Evolutionary conservation across 306 rosid species (phyloP).

Genomic region (Delonix regia): DNA sequence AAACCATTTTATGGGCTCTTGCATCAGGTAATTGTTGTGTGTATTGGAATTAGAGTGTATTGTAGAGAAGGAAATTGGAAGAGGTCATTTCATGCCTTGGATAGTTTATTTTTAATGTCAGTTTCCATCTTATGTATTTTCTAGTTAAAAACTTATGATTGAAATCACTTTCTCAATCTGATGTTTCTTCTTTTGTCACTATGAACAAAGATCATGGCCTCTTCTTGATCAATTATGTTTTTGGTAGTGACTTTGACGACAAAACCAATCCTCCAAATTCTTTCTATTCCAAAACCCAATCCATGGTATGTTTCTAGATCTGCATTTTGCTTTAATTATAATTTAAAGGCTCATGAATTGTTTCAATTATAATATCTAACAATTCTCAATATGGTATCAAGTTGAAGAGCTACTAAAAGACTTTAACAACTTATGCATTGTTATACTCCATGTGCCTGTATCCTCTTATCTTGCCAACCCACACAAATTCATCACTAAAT

Average conservation of each 20-base stretch:
- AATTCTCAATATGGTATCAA: neutral
- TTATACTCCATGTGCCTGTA: constrained; percentile 2
- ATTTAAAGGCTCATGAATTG: no score
- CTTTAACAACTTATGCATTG: constrained; percentile 19
- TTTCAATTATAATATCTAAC: neutral
- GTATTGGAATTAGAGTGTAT: no score
- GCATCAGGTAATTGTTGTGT: no score
- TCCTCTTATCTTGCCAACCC: constrained; percentile 25
- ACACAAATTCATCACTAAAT: constrained; percentile 30
- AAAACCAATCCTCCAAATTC: constrained; percentile 41
- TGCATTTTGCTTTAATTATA: constrained; percentile 1
- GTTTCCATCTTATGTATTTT: no score
- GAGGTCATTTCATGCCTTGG: no score
- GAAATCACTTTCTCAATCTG: no score
- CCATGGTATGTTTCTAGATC: constrained; percentile 45
- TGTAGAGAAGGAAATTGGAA: no score
- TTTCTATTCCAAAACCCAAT: constrained; percentile 56
- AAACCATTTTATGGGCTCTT: no score
- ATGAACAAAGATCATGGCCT: constrained; percentile 44
- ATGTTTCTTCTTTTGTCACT: neutral
- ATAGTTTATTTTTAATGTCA: no score
- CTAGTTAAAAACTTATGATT: no score
- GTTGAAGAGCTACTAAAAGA: constrained; percentile 27
- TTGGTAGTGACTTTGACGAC: constrained; percentile 53
- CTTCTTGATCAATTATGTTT: constrained; percentile 50